phyloP scores from a whole-genome alignment of 208 protist genomes.

The Herpetomonas muscarum region DNA sequence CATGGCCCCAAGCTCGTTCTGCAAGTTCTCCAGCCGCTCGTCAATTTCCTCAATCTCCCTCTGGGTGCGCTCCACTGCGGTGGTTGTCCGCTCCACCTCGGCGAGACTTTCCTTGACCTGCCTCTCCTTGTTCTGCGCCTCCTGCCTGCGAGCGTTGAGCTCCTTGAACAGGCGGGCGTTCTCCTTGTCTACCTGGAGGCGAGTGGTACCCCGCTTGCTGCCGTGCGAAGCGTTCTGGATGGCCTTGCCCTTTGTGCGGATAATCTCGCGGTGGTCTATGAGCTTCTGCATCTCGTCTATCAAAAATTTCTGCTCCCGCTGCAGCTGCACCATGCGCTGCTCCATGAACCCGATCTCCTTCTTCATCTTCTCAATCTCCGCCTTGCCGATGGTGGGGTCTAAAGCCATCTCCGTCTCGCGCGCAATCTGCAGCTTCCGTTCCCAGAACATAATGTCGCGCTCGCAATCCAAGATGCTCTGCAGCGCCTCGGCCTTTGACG shows the following conservation, averaged over 20 bases:
- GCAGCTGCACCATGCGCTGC: conserved; percentile 86
- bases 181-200: conserved; percentile 82
- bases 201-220: conserved; percentile 60
- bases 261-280: conserved; percentile 91
- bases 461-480: conserved; percentile 90
- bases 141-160: conserved; percentile 81
- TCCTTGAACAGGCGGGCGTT: conserved; percentile 84
- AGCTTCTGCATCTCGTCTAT: conserved; percentile 94
- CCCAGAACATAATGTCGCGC: conserved; percentile 94
- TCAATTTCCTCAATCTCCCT: conserved; percentile 69
- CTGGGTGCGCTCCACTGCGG: conserved; percentile 67
- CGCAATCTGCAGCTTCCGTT: conserved; percentile 95
- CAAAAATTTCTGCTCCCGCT: conserved; percentile 91
- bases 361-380: conserved; percentile 94
- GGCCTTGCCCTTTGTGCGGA: conserved; percentile 91
- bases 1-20: conserved; percentile 43
- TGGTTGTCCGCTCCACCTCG: conserved; percentile 71
- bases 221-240: conserved; percentile 57
- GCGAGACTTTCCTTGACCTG: conserved; percentile 79
- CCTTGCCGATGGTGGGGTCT: conserved; percentile 91
- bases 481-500: conserved; percentile 75
- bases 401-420: conserved; percentile 95
- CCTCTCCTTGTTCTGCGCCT: conserved; percentile 76
- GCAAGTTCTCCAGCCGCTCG: conserved; percentile 64
- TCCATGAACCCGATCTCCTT: conserved; percentile 95